Evolutionary conservation across 2,329 filamentous ascomycete species (phyloP).

Genomic region (Didymella segeticola): DNA sequence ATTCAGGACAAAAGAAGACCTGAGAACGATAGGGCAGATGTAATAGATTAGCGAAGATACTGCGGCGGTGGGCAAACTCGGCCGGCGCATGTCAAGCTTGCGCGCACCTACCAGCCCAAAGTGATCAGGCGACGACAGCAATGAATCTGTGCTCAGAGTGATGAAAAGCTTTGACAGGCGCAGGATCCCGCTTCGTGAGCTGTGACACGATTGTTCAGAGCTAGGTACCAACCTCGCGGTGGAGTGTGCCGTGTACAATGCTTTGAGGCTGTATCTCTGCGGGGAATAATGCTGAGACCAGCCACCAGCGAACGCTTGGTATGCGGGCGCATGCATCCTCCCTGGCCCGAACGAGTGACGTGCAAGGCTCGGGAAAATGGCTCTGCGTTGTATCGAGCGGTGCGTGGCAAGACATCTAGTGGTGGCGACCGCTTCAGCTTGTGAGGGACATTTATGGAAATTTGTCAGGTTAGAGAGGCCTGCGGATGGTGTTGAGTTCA

Average conservation of each 20-base stretch:
- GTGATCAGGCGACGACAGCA: conserved; percentile 1
- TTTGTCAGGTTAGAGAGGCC: conserved; percentile 12
- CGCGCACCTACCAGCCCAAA: neutral
- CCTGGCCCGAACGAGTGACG: neutral
- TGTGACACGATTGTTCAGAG: conserved; percentile 5
- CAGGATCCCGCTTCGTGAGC: conserved; percentile 1
- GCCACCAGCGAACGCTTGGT: conserved; percentile 9
- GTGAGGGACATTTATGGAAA: conserved; percentile 3
- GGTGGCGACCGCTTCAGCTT: conserved; percentile 3
- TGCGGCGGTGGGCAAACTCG: neutral
- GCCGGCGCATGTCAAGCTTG: neutral
- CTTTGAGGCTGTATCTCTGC: conserved; percentile 9
- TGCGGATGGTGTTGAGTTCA: conserved; percentile 17
- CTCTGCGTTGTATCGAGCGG: neutral
- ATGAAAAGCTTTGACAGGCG: conserved; percentile 12
- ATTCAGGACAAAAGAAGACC: neutral
- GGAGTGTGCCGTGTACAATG: neutral
- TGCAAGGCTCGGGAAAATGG: neutral
- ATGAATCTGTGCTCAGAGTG: conserved; percentile 7
- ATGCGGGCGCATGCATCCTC: neutral
- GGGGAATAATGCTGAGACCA: conserved; percentile 8
- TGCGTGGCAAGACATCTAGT: conserved; percentile 8
- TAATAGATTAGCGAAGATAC: neutral
- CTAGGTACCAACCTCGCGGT: conserved; percentile 4
- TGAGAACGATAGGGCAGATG: neutral